Conservation (phyloP, 148 eudicot species). For the Talinum fruticosum region DNA sequence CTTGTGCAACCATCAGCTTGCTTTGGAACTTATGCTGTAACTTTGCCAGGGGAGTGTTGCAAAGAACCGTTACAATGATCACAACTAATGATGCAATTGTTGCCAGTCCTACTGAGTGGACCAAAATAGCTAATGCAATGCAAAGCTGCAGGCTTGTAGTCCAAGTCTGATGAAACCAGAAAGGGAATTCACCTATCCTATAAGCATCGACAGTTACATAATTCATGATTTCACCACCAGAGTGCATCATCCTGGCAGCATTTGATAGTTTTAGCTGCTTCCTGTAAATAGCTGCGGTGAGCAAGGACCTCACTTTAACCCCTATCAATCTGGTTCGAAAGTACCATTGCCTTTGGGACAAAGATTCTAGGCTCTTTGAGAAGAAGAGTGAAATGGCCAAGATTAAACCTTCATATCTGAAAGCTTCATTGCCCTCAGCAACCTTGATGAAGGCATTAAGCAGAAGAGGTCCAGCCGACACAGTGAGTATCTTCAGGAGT, state of each 20-base stretch:
- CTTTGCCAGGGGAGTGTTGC: constrained; percentile 72
- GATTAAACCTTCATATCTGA: constrained; percentile 58
- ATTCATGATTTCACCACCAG: constrained; percentile 84
- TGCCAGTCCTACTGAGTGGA: constrained; percentile 61
- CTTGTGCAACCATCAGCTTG: constrained; percentile 74
- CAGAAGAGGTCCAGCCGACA: constrained; percentile 80
- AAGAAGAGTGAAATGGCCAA: constrained; percentile 60
- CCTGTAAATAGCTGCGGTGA: constrained; percentile 72
- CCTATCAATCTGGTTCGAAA: constrained; percentile 64
- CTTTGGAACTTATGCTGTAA: constrained; percentile 64
- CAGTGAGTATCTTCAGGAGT: constrained; percentile 53
- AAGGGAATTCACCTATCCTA: constrained; percentile 84
- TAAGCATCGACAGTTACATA: constrained; percentile 85
- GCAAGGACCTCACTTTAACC: constrained; percentile 65
- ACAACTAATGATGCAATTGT: constrained; percentile 57
- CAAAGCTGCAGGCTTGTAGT: constrained; percentile 70
- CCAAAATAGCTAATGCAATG: constrained; percentile 57
- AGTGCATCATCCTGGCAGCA: constrained; percentile 64
- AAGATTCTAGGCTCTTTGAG: constrained; percentile 59
- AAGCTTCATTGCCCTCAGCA: constrained; percentile 67
- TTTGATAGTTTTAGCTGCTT: constrained; percentile 72
- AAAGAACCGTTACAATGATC: constrained; percentile 56
- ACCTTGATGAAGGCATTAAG: constrained; percentile 82
- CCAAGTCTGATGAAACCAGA: constrained; percentile 86
- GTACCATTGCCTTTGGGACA: constrained; percentile 83